A percentile compares a stretch with the other conserved stretches of the same genome.
phyloP scores from a whole-genome alignment of 768 basidiomycete genomes.

The Mycena capillaripes region DNA sequence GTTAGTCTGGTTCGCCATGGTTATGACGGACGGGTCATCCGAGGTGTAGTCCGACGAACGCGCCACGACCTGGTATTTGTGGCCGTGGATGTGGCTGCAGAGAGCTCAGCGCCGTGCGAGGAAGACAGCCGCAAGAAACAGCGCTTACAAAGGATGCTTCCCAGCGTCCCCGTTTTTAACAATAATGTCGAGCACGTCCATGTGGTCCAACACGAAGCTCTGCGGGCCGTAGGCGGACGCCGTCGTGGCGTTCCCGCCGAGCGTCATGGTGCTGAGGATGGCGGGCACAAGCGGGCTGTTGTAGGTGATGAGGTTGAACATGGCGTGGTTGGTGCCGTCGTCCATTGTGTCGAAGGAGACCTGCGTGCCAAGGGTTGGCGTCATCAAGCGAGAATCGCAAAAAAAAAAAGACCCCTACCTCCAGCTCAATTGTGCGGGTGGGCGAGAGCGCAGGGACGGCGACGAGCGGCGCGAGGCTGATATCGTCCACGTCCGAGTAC shows the following conservation, averaged over 20 bases:
- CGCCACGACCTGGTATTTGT: slow-evolving; percentile 86
- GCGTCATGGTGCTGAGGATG: slow-evolving; percentile 80
- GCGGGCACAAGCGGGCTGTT: slow-evolving; percentile 81
- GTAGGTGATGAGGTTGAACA: slow-evolving; percentile 80
- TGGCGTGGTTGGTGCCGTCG: slow-evolving; percentile 89
- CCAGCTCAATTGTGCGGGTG: slow-evolving; percentile 76
- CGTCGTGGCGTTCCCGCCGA: slow-evolving; percentile 81
- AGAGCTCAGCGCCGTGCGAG: neutral
- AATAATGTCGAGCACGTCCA: slow-evolving; percentile 84
- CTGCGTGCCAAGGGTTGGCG: neutral
- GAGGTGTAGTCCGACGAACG: slow-evolving; percentile 80
- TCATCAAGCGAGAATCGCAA: too few species aligned
- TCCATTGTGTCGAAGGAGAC: slow-evolving; percentile 86
- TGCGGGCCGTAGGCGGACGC: slow-evolving; percentile 82
- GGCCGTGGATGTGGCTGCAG: slow-evolving; percentile 90
- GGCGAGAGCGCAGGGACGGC: slow-evolving; percentile 62
- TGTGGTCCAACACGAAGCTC: slow-evolving; percentile 81
- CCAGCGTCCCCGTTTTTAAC: slow-evolving; percentile 80
- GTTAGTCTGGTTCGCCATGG: slow-evolving; percentile 84
- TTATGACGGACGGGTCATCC: slow-evolving; percentile 79
- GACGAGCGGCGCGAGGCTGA: slow-evolving; percentile 73
- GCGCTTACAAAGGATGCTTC: slow-evolving; percentile 86
- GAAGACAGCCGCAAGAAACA: neutral
- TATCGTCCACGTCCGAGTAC: slow-evolving; percentile 78
- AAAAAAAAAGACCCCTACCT: slow-evolving; percentile 45